A percentile compares a stretch with the other conserved stretches of the same genome.
phyloP scores from a whole-genome alignment of 768 basidiomycete genomes.

The Leucosporidium creatinivorum region DNA sequence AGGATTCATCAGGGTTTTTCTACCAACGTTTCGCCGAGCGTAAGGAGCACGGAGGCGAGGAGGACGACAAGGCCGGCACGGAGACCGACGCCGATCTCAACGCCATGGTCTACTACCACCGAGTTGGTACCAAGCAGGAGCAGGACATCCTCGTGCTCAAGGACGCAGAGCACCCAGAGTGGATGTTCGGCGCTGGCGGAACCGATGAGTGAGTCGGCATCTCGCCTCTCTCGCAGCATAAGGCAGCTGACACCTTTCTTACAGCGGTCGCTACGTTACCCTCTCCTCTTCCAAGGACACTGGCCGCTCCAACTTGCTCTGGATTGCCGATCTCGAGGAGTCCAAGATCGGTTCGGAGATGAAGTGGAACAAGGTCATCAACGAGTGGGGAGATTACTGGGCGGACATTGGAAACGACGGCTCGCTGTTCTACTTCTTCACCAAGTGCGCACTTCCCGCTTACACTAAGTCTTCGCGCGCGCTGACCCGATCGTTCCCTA shows the following conservation, averaged over 20 bases:
- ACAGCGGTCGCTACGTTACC: slow-evolving; percentile 33
- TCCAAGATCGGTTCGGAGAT: slow-evolving; percentile 54
- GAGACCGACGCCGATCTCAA: slow-evolving; percentile 33
- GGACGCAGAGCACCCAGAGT: slow-evolving; percentile 53
- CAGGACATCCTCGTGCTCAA: slow-evolving; percentile 53
- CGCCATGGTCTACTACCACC: slow-evolving; percentile 58
- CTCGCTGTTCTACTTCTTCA: slow-evolving; percentile 31
- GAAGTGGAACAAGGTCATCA: slow-evolving; percentile 63
- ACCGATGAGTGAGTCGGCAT: slow-evolving; percentile 45
- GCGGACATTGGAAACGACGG: slow-evolving; percentile 33
- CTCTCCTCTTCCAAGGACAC: slow-evolving; percentile 29
- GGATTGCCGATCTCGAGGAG: slow-evolving; percentile 61
- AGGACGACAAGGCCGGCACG: slow-evolving; percentile 53
- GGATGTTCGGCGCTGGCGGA: slow-evolving; percentile 24
- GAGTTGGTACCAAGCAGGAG: slow-evolving; percentile 64
- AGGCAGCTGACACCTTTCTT: neutral
- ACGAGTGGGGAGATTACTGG: slow-evolving; percentile 61
- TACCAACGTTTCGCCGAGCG: slow-evolving; percentile 65
- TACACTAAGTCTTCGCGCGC: neutral
- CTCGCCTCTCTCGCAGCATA: neutral
- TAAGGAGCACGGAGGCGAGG: slow-evolving; percentile 47
- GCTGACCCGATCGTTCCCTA: neutral
- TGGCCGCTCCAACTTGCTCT: slow-evolving; percentile 50
- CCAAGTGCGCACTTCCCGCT: neutral
- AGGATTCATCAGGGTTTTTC: slow-evolving; percentile 74